Evolutionary conservation across 2,329 filamentous ascomycete genomes (phyloP), one percentile per base, ranked within the genome.

Genomic region (Apiospora rasikravindrae): DNA sequence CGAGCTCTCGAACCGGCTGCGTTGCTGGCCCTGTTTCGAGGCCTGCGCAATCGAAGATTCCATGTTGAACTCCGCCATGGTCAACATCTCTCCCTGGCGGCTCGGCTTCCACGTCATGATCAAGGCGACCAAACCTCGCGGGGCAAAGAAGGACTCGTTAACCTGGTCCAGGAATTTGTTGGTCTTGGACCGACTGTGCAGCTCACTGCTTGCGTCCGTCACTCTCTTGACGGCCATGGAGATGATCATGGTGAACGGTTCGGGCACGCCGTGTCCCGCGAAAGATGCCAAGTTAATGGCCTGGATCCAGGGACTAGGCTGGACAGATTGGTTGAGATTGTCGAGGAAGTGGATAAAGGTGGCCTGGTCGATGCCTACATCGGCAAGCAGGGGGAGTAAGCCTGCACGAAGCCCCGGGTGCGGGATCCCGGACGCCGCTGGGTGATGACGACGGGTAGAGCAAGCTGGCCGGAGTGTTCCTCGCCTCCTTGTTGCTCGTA

Each of bases 91-190:
- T 24, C 76, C 72, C 0, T 77, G 73, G 4, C 84, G 29, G 26
- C 53, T 82, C 0, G 86, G 85, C 69, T 86, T 86, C 81, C 83
- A 89, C 1, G 86, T 86, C 80, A 91, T 85, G 49, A 92, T 82
- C 26, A 72, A 44, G 4, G 37, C 45, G 13, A 66, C 49, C 37
- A 72, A n/a, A 88, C 80, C 73, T 84, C 86, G 78, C 47, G 89
- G 89, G 67, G 83, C 84, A 78, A 91, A 92, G 72, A 89, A 85
- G 3, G 87, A 82, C 11, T 85, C 82, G 75, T 91, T 91, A 75
- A 89, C 83, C 47, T 82, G 80, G 74, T 90, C 85, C 22, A 92
- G 83, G 76, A 89, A 91, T 0, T 77, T 80, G 75, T 90, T 90
- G 0, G 86, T 84, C 57, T 83, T 80, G 75, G 81, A 79, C 24